Percentiles rank a stretch among this genome's conserved stretches.
Conservation (phyloP, 257 asterid genomes). For the Petunia secreta region DNA sequence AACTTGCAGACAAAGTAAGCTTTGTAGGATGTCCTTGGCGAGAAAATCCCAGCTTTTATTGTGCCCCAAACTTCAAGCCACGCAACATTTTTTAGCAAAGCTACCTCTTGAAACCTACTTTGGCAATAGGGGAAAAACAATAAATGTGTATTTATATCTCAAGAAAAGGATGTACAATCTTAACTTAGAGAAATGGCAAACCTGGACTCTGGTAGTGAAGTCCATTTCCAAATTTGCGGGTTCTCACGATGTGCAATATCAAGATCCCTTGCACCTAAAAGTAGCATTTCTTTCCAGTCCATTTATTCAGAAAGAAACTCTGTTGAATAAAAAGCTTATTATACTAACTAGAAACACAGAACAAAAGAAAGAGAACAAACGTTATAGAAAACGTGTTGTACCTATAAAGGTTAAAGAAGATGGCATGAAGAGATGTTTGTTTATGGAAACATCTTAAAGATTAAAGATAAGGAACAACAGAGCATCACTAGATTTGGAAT, state of each 20-base stretch:
- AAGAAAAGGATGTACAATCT: neutral
- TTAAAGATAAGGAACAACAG: neutral
- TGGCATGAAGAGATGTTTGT: neutral
- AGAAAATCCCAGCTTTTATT: constrained; percentile 5
- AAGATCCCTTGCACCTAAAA: constrained; percentile 31
- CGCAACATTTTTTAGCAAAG: neutral
- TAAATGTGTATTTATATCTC: too few species aligned
- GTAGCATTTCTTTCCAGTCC: constrained; percentile 35
- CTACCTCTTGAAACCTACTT: neutral
- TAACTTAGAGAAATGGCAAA: neutral
- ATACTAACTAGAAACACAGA: neutral
- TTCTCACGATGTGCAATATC: constrained; percentile 6
- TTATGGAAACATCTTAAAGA: neutral
- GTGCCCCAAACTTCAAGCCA: constrained; percentile 5
- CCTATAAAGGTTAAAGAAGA: neutral
- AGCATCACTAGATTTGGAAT: neutral
- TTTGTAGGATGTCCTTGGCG: neutral
- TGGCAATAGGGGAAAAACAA: neutral
- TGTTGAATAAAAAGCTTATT: neutral
- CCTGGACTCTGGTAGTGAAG: constrained; percentile 26
- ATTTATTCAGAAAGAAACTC: constrained; percentile 32
- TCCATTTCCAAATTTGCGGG: constrained; percentile 27
- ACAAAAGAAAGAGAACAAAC: neutral
- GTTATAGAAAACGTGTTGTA: neutral
- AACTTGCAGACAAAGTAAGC: constrained; percentile 11